Conservation (phyloP, 805 yeast species). For the baker's yeast (Saccharomyces cerevisiae) region DNA sequence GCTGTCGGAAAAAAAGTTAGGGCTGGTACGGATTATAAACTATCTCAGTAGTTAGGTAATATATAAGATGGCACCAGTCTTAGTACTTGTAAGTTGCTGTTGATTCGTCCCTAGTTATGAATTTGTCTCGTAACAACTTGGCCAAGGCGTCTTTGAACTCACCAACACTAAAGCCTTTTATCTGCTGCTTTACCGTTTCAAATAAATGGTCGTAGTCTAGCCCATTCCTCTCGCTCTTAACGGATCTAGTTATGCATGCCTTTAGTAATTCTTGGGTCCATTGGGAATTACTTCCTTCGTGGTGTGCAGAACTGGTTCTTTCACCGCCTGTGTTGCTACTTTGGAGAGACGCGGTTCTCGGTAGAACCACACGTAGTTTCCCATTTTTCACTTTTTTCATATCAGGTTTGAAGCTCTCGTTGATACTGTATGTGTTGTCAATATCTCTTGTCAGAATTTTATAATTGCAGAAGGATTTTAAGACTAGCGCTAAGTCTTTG, state of each 20-base stretch:
- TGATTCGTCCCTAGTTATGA: slow-evolving; percentile 4
- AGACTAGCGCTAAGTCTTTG: slow-evolving; percentile 5
- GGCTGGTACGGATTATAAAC: background rate
- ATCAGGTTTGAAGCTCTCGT: slow-evolving; percentile 19
- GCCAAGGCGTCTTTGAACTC: slow-evolving; percentile 27
- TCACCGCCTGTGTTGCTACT: background rate
- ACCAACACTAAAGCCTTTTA: slow-evolving; percentile 25
- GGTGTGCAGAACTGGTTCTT: slow-evolving; percentile 5
- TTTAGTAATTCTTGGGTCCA: slow-evolving; percentile 26
- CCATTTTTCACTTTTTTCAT: slow-evolving; percentile 14
- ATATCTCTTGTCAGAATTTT: slow-evolving; percentile 8
- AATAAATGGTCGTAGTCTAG: slow-evolving; percentile 8
- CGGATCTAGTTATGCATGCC: slow-evolving; percentile 21
- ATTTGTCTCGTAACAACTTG: slow-evolving; percentile 6
- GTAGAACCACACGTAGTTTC: slow-evolving; percentile 15
- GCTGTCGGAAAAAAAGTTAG: background rate
- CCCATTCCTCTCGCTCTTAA: slow-evolving; percentile 14
- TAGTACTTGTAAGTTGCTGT: slow-evolving; percentile 4
- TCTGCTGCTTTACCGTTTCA: slow-evolving; percentile 8
- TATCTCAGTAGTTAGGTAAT: background rate
- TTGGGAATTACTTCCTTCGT: slow-evolving; percentile 18
- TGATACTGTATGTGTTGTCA: slow-evolving; percentile 8
- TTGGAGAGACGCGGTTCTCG: slow-evolving; percentile 1
- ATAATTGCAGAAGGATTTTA: slow-evolving; percentile 17
- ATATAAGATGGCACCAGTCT: background rate